phyloP scores from a whole-genome alignment of 129 eudicot species.

The carrot (Daucus carota) region DH1_v3.0 NC_030382.2:59007001-59007500 shows the following conservation, averaged over 20 bases:
- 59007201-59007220: constrained; percentile 28
- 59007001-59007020: constrained; percentile 41
- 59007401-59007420: constrained; percentile 93
- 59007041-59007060: constrained; percentile 30
- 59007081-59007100: constrained; percentile 36
- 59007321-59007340: constrained; percentile 43
- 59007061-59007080: constrained; percentile 31
- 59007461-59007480: constrained; percentile 51
- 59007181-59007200: constrained; percentile 49
- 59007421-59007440: constrained; percentile 50
- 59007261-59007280: constrained; percentile 32
- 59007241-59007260: constrained; percentile 29
- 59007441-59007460: constrained; percentile 52
- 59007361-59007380: constrained; percentile 23
- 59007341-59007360: constrained; percentile 41
- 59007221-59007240: constrained; percentile 31
- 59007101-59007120: constrained; percentile 48
- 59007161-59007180: constrained; percentile 29
- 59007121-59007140: constrained; percentile 34
- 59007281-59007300: constrained; percentile 46
- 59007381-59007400: constrained; percentile 45
- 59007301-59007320: constrained; percentile 40
- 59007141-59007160: constrained; percentile 22
- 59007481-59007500: constrained; percentile 65
- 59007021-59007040: constrained; percentile 42